These are phyloP conservation scores for Paxillus ammoniavirescens DNA, from an alignment of 768 basidiomycete species.

Conservation along the genomic window DNA sequence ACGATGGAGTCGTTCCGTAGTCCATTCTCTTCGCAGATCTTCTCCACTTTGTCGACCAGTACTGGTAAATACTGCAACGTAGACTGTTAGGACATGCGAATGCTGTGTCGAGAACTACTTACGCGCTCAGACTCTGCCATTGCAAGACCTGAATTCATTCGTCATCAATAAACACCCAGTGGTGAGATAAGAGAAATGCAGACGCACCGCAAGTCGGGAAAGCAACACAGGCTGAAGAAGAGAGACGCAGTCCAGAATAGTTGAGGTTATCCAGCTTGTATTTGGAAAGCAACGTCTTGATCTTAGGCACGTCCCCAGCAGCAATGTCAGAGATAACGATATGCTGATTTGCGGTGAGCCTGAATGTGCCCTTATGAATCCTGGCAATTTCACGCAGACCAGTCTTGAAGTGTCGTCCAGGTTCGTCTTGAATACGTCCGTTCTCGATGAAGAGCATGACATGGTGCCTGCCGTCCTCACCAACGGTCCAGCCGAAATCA, in stretches of 20 bases:
- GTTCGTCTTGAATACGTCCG: slow-evolving; percentile 94
- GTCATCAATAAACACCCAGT: not conserved
- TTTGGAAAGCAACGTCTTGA: slow-evolving; percentile 76
- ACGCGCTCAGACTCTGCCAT: slow-evolving; percentile 80
- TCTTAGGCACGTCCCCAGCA: slow-evolving; percentile 65
- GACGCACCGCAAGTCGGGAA: slow-evolving; percentile 87
- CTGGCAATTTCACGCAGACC: slow-evolving; percentile 91
- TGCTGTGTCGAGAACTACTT: slow-evolving; percentile 17
- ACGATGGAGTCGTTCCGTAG: slow-evolving; percentile 92
- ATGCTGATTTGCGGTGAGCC: slow-evolving; percentile 95
- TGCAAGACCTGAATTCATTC: slow-evolving; percentile 48
- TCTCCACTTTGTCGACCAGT: slow-evolving; percentile 92
- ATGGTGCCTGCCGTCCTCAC: slow-evolving; percentile 85
- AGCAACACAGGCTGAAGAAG: slow-evolving; percentile 94
- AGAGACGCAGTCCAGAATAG: slow-evolving; percentile 75
- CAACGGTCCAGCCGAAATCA: slow-evolving; percentile 90
- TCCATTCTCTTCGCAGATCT: slow-evolving; percentile 91
- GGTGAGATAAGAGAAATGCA: not conserved
- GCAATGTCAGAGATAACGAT: slow-evolving; percentile 82
- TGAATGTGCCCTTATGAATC: slow-evolving; percentile 91
- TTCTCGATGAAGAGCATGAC: slow-evolving; percentile 97
- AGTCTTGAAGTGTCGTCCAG: slow-evolving; percentile 87
- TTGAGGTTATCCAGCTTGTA: slow-evolving; percentile 89
- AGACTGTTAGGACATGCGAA: slow-evolving; percentile 36
- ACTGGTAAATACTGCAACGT: slow-evolving; percentile 79